Percentiles rank a stretch among this genome's conserved stretches.
phyloP scores from a whole-genome alignment of 768 basidiomycete species.

The Infundibulicybe gibba region DNA sequence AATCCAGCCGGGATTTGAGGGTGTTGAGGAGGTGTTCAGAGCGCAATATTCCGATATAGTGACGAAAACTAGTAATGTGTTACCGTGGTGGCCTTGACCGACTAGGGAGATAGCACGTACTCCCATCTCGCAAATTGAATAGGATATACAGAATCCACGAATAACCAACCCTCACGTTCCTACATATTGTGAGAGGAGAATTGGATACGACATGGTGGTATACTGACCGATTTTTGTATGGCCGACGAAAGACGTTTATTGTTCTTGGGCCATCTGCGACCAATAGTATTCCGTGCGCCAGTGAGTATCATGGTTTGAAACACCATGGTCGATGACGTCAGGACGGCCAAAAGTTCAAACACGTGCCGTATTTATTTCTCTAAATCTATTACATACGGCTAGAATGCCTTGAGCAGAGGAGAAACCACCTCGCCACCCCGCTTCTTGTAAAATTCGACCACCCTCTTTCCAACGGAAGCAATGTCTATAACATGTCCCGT shows the following conservation, averaged over 20 bases:
- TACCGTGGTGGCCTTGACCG: constrained; percentile 1
- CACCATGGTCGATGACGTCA: too few species aligned
- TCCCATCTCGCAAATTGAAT: constrained; percentile 70
- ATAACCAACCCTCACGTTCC: constrained; percentile 44
- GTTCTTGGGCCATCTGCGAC: too few species aligned
- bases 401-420: constrained; percentile 73
- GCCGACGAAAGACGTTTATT: too few species aligned
- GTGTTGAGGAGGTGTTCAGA: constrained; percentile 51
- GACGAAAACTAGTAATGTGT: constrained; percentile 47
- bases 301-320: too few species aligned
- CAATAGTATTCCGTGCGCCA: too few species aligned
- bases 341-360: too few species aligned
- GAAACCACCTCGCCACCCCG: constrained; percentile 69
- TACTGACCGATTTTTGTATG: too few species aligned
- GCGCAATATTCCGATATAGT: constrained; percentile 58
- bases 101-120: constrained; percentile 35
- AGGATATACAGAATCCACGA: constrained; percentile 78
- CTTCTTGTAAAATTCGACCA: constrained; percentile 83
- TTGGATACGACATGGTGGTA: too few species aligned
- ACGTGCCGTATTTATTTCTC: too few species aligned
- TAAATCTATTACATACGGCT: too few species aligned
- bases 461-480: constrained; percentile 79
- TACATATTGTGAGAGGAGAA: too few species aligned
- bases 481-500: constrained; percentile 50
- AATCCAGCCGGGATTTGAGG: constrained; percentile 45